These are phyloP conservation scores for Phyllosticta citriasiana DNA, from an alignment of 2,329 filamentous ascomycete species.

Conservation along the genomic window DNA sequence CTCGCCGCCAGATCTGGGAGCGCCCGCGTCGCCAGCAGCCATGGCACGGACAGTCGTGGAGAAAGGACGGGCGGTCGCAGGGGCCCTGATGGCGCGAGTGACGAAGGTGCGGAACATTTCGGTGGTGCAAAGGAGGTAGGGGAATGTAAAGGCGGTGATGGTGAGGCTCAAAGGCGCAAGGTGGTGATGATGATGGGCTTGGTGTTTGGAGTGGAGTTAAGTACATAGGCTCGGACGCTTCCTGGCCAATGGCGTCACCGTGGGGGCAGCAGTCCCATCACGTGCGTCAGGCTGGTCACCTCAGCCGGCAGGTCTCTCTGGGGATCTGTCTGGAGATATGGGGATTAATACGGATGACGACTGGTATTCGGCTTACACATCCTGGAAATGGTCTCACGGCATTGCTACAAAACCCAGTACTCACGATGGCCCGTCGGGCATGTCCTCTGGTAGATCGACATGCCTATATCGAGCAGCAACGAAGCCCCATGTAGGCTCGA, in stretches of 20 bases:
- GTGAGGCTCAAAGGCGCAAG: constrained; percentile 4
- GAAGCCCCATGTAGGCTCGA: neutral
- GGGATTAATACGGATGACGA: neutral
- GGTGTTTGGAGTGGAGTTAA: constrained; percentile 2
- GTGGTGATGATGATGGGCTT: constrained; percentile 12
- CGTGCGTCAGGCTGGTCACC: neutral
- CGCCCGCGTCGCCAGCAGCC: constrained; percentile 34
- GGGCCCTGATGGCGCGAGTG: constrained; percentile 30
- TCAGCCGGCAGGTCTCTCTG: neutral
- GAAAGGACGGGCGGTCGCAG: constrained; percentile 32
- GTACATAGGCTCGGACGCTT: neutral
- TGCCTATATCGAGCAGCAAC: neutral
- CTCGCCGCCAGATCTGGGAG: constrained; percentile 30
- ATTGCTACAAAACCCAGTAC: neutral
- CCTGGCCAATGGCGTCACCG: neutral
- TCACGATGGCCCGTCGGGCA: neutral
- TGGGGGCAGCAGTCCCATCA: neutral
- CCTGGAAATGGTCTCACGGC: neutral
- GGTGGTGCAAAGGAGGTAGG: neutral
- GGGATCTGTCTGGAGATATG: constrained; percentile 8
- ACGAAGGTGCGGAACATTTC: constrained; percentile 30
- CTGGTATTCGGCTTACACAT: neutral
- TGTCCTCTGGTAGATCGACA: neutral
- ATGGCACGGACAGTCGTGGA: constrained; percentile 32
- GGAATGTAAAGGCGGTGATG: constrained; percentile 1